Evolutionary conservation across 768 basidiomycete species (phyloP).

Genomic region (Bullera alba): DNA sequence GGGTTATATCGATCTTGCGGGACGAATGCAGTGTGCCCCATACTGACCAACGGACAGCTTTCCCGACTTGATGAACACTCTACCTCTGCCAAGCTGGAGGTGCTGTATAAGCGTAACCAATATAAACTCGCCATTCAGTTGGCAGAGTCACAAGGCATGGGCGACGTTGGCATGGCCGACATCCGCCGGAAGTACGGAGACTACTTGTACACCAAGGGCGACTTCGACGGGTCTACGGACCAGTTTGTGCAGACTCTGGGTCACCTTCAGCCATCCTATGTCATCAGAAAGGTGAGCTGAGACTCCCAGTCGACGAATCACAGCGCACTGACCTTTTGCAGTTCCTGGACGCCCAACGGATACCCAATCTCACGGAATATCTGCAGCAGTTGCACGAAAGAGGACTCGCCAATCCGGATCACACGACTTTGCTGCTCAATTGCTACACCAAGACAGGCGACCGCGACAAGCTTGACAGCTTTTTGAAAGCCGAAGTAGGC

Average conservation of each 20-base stretch:
- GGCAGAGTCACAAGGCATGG: conserved; percentile 70
- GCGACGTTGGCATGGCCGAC: conserved; percentile 68
- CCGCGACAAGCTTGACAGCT: conserved; percentile 73
- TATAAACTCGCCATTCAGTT: conserved; percentile 74
- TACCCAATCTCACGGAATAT: conserved; percentile 90
- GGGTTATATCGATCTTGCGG: conserved; percentile 22
- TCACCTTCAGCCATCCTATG: conserved; percentile 83
- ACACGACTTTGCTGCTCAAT: conserved; percentile 91
- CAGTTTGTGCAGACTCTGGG: conserved; percentile 90
- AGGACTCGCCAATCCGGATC: conserved; percentile 87
- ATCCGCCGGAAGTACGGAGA: conserved; percentile 88
- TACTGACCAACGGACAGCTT: conserved; percentile 29
- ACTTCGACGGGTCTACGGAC: conserved; percentile 87
- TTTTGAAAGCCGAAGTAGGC: conserved; percentile 77
- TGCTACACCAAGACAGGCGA: conserved; percentile 97
- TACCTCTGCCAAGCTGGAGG: conserved; percentile 74
- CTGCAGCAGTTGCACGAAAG: conserved; percentile 88
- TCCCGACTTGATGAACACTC: conserved; percentile 47
- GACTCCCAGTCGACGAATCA: conserved; percentile 1
- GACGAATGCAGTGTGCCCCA: too few relatives aligned
- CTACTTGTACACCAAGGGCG: conserved; percentile 78
- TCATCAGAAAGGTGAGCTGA: conserved; percentile 76
- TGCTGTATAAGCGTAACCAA: conserved; percentile 68
- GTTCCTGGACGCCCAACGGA: conserved; percentile 95
- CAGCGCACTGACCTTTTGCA: conserved; percentile 48